Evolutionary conservation across 495 filamentous ascomycete genomes (phyloP).

Genomic region (Polyplosphaeria fusca): DNA sequence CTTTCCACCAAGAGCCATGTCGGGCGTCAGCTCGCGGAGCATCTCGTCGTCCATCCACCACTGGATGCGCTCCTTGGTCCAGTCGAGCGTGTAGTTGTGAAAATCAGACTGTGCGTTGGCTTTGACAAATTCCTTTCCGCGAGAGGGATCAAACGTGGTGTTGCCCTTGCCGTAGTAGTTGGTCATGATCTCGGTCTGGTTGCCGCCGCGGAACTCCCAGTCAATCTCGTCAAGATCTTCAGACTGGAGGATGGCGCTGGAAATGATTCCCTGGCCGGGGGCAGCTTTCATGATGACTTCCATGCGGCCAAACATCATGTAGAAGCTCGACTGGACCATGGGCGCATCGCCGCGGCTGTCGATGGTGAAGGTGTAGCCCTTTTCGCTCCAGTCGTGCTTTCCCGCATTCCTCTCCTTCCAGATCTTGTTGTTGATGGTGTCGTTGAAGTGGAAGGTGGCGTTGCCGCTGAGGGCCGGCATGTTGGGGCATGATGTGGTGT

Average conservation of each 20-base stretch:
- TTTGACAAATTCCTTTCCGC: conserved; percentile 16
- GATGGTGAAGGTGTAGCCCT: conserved; percentile 24
- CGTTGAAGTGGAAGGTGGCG: conserved; percentile 34
- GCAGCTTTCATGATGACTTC: conserved; percentile 27
- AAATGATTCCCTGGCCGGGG: conserved; percentile 28
- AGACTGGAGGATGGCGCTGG: conserved; percentile 28
- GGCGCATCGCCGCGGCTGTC: conserved; percentile 13
- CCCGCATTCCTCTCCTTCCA: conserved; percentile 30
- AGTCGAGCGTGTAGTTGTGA: conserved; percentile 37
- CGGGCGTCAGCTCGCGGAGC: conserved; percentile 31
- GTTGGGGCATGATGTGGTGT: conserved; percentile 28
- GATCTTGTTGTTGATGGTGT: conserved; percentile 12
- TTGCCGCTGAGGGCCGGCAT: conserved; percentile 32
- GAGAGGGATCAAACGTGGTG: conserved; percentile 1
- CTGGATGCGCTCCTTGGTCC: conserved; percentile 31
- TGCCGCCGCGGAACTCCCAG: conserved; percentile 33
- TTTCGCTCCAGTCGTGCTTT: conserved; percentile 7
- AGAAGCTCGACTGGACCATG: conserved; percentile 24
- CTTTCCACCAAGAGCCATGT: conserved; percentile 27
- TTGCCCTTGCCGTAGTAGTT: conserved; percentile 37
- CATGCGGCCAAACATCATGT: conserved; percentile 29
- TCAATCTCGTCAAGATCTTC: conserved; percentile 35
- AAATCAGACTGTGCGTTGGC: conserved; percentile 14
- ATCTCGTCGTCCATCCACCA: conserved; percentile 31
- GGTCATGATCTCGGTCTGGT: conserved; percentile 5